These are phyloP conservation scores for Trichomonas gallinae DNA, from an alignment of 208 protist species.

Conservation along the genomic window DNA sequence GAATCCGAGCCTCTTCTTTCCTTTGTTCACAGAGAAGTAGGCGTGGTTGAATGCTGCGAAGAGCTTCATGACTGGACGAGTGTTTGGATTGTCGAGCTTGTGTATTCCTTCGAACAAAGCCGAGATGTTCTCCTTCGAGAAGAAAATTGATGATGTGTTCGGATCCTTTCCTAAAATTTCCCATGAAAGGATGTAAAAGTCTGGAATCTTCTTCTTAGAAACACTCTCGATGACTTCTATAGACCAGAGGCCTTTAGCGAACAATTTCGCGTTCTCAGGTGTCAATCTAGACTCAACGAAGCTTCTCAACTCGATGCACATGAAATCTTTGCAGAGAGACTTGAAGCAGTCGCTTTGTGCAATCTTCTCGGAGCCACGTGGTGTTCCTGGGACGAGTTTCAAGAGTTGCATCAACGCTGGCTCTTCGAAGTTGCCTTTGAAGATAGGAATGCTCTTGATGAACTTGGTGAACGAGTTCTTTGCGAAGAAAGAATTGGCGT, in stretches of 20 bases:
- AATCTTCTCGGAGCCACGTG: not conserved
- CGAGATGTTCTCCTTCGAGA: not conserved
- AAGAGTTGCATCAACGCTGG: not conserved
- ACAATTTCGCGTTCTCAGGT: not conserved
- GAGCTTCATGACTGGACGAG: not conserved
- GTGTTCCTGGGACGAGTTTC: not conserved
- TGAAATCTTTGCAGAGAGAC: not conserved
- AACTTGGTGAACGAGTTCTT: not conserved
- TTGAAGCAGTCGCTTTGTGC: not conserved
- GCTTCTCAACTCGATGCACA: not conserved
- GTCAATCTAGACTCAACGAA: not conserved
- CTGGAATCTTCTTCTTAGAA: not conserved
- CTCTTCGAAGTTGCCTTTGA: not conserved
- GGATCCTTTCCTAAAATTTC: not conserved
- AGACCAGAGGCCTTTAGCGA: not conserved
- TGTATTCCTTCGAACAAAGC: not conserved
- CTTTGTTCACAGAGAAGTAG: not conserved
- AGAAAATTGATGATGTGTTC: not conserved
- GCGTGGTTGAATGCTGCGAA: not conserved
- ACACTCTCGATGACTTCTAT: not conserved
- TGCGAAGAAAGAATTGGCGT: not conserved
- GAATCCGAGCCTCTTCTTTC: not conserved
- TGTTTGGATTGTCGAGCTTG: not conserved
- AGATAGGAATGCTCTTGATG: not conserved
- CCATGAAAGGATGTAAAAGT: not conserved